These are phyloP conservation scores for Metschnikowia corniflorae DNA, from an alignment of 805 yeast species.

Conservation along the genomic window DNA sequence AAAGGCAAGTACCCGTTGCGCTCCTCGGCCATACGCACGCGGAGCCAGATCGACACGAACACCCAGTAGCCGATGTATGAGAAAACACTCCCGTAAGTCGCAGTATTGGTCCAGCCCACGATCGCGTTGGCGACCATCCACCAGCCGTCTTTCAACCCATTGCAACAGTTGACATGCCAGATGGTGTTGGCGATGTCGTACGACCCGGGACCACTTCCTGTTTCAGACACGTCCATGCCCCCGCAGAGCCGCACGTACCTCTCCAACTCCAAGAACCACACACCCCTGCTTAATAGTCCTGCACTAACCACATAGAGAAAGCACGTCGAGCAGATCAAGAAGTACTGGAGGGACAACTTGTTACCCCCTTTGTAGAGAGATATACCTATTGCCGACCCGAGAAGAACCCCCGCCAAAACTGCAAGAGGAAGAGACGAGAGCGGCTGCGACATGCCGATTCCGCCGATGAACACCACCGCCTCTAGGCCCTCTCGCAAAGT, in stretches of 20 bases:
- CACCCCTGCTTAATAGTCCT: conserved; percentile 42
- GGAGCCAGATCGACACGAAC: conserved; percentile 29
- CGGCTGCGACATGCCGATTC: conserved; percentile 25
- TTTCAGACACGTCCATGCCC: conserved; percentile 41
- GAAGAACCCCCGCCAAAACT: conserved; percentile 23
- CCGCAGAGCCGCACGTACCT: conserved; percentile 36
- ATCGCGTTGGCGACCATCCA: conserved; percentile 47
- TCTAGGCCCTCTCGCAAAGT: conserved; percentile 44
- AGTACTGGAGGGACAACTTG: conserved; percentile 40
- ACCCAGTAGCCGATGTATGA: conserved; percentile 39
- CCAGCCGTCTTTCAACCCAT: conserved; percentile 42
- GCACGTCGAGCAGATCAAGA: conserved; percentile 36
- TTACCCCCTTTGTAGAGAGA: conserved; percentile 39
- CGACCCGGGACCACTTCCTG: conserved; percentile 46
- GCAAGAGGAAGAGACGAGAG: conserved; percentile 22
- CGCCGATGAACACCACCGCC: conserved; percentile 58
- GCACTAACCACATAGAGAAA: conserved; percentile 44
- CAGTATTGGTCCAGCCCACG: conserved; percentile 46
- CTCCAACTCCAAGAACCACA: conserved; percentile 43
- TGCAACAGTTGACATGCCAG: conserved; percentile 48
- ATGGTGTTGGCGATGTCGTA: conserved; percentile 38
- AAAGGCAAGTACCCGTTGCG: conserved; percentile 36
- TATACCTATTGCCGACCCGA: conserved; percentile 35
- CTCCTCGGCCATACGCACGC: conserved; percentile 33
- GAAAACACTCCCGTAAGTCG: conserved; percentile 42